Conservation (phyloP, 176 grass and related monocot species). For the Eragrostis nindensis region DNA sequence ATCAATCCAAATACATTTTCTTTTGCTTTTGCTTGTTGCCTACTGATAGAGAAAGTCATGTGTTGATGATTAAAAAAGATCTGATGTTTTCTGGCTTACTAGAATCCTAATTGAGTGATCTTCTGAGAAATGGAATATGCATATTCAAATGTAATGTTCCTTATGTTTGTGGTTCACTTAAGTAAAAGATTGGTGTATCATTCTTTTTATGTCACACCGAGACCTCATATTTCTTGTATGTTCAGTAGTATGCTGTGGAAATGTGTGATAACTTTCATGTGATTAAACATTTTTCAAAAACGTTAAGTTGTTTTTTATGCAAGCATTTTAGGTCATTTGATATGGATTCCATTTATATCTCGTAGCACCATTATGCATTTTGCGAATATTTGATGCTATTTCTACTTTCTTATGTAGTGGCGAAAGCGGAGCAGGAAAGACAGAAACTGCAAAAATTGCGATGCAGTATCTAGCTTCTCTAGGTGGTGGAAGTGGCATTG, state of each 20-base stretch:
- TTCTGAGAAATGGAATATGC: constrained; percentile 5
- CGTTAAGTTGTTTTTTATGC: background rate
- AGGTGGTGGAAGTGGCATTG: constrained; percentile 93
- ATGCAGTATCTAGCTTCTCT: constrained; percentile 99
- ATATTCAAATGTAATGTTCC: background rate
- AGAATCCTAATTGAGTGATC: constrained; percentile 15
- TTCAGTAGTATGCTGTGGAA: background rate
- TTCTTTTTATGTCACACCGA: constrained; percentile 5
- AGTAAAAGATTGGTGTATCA: constrained; percentile 13
- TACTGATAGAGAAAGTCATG: constrained; percentile 12
- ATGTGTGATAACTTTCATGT: constrained; percentile 6
- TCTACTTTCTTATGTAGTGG: constrained; percentile 57
- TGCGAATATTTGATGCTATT: constrained; percentile 29
- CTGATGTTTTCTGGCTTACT: background rate
- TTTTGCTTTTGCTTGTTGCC: background rate
- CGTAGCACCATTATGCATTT: background rate
- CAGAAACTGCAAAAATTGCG: constrained; percentile 97
- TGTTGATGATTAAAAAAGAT: constrained; percentile 17
- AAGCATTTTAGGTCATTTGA: constrained; percentile 26
- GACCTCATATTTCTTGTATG: background rate
- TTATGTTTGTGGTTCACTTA: background rate
- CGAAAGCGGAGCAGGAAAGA: constrained; percentile 99
- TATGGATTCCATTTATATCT: constrained; percentile 11
- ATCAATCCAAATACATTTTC: constrained; percentile 7
- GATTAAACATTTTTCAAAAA: constrained; percentile 1